These are phyloP conservation scores for Beauveria rudraprayagi DNA, from an alignment of 2,329 filamentous ascomycete species.

Conservation along the genomic window DNA sequence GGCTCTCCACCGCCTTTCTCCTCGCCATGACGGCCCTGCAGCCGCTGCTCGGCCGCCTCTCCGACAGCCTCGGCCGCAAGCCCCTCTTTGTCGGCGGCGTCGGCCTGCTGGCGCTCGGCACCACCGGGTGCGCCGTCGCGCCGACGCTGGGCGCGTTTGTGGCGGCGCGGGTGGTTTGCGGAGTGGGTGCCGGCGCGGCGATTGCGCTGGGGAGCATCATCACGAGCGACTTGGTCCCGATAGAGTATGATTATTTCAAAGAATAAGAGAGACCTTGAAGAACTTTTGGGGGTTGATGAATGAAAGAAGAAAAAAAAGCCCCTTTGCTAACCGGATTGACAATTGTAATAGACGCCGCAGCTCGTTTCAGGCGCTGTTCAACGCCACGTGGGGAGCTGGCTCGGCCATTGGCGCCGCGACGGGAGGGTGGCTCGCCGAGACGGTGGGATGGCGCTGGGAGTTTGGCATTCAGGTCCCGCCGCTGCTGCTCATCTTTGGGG, in stretches of 20 bases:
- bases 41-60: constrained; percentile 65
- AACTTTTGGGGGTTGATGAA: too few relatives aligned
- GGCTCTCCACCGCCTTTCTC: constrained; percentile 73
- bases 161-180: constrained; percentile 39
- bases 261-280: too few relatives aligned
- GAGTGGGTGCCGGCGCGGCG: constrained; percentile 62
- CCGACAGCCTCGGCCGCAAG: constrained; percentile 65
- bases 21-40: constrained; percentile 70
- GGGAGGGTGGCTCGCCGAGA: constrained; percentile 62
- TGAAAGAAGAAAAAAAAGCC: too few relatives aligned
- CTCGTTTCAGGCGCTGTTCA: constrained; percentile 64
- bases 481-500: constrained; percentile 36
- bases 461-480: constrained; percentile 55
- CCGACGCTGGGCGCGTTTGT: constrained; percentile 54
- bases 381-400: constrained; percentile 54
- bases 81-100: constrained; percentile 56
- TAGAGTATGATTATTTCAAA: constrained; percentile 40
- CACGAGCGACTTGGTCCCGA: constrained; percentile 65
- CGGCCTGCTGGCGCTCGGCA: constrained; percentile 55
- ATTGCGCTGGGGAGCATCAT: constrained; percentile 64
- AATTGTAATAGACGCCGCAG: constrained; percentile 40
- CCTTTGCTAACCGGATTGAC: neutral
- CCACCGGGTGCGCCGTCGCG: constrained; percentile 61
- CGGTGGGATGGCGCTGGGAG: constrained; percentile 66
- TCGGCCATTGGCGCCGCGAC: constrained; percentile 57